These are phyloP conservation scores for Ophiocordyceps australis DNA, from an alignment of 2,329 filamentous ascomycete species.

Conservation along the genomic window DNA sequence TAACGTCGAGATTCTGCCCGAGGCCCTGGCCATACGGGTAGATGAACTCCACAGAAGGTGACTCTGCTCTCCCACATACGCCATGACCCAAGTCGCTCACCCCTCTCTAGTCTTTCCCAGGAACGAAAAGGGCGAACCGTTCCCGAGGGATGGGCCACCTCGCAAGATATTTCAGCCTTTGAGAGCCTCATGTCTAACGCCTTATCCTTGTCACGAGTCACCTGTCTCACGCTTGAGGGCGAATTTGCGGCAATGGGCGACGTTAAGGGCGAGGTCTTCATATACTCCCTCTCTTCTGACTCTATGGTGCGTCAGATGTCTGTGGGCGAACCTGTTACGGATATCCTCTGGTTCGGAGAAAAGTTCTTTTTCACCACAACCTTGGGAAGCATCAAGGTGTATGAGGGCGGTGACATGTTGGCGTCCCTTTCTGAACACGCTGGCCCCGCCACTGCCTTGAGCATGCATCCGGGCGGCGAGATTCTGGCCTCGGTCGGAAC, in stretches of 20 bases:
- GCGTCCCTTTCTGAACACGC: conserved; percentile 66
- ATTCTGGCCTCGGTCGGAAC: conserved; percentile 74
- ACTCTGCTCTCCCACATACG: no score
- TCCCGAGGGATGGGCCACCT: conserved; percentile 68
- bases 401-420: conserved; percentile 50
- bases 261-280: conserved; percentile 51
- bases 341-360: conserved; percentile 43
- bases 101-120: conserved; percentile 54
- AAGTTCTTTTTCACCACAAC: conserved; percentile 57
- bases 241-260: conserved; percentile 59
- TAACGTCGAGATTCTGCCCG: conserved; percentile 50
- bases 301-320: conserved; percentile 49
- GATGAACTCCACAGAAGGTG: conserved; percentile 69
- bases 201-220: conserved; percentile 26
- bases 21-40: conserved; percentile 52
- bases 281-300: conserved; percentile 57
- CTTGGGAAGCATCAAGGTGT: conserved; percentile 65
- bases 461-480: conserved; percentile 65
- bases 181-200: conserved; percentile 24
- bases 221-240: conserved; percentile 31
- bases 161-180: conserved; percentile 45
- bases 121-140: conserved; percentile 78
- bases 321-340: conserved; percentile 49
- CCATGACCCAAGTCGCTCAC: no score
- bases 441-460: conserved; percentile 59